These are phyloP conservation scores for Scalesia atractyloides DNA, from an alignment of 129 eudicot species.

Conservation along the genomic window DNA sequence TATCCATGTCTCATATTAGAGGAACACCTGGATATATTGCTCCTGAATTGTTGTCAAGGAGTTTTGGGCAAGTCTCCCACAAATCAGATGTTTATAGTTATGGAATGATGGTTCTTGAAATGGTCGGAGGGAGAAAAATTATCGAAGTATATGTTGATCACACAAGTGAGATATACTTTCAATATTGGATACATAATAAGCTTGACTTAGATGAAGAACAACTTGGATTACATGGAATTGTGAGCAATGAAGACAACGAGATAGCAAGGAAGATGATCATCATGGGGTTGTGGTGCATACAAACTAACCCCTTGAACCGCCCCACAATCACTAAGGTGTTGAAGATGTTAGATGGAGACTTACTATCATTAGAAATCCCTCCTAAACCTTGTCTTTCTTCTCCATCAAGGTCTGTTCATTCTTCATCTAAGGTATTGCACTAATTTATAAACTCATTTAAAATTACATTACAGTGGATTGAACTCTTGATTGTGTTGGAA, in stretches of 20 bases:
- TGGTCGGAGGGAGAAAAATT: background rate
- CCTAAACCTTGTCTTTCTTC: background rate
- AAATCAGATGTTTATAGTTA: conserved; percentile 2
- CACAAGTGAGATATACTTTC: conserved; percentile 5
- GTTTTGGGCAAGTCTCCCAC: background rate
- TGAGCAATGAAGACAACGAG: background rate
- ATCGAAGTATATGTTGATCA: background rate
- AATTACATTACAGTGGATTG: background rate
- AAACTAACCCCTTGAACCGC: conserved; percentile 2
- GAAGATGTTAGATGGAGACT: background rate
- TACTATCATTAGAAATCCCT: background rate
- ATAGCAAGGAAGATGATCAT: background rate
- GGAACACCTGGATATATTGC: background rate
- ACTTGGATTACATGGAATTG: background rate
- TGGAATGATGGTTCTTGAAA: background rate
- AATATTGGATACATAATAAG: background rate
- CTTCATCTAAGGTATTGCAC: background rate
- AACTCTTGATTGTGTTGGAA: too few relatives aligned
- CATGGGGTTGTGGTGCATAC: background rate
- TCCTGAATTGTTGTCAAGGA: background rate
- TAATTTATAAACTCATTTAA: too few relatives aligned
- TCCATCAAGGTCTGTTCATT: background rate
- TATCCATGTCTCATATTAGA: background rate
- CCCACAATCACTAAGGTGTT: background rate
- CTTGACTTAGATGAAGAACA: background rate